Base-by-base conservation (phyloP, 345 rosid species). In the Aquilaria sinensis region DNA sequence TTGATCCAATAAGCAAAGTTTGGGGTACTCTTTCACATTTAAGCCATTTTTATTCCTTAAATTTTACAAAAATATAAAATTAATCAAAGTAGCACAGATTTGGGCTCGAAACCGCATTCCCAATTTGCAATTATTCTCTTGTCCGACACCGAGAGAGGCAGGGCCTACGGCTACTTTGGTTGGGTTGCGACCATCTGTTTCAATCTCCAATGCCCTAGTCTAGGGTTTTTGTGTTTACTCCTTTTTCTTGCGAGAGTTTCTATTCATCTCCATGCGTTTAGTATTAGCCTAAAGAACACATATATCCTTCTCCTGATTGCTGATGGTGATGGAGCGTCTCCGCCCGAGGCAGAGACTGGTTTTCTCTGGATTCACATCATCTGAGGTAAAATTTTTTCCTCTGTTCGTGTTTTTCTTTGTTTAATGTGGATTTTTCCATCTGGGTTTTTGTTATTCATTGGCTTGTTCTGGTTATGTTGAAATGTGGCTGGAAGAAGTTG, bases 281-380 rank as follows among this genome's bases (percentile, higher is more conserved):
- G 5, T 37, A 9, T 23, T 37, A 37, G 43, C 43, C 7, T 5
- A 37, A 37, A 9, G 43, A 37, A 37, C 7, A 4, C 7, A 37
- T 9, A 3, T 1, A 12, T 31, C 30, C 12, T 31, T 58, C 46
- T 49, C 10, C 2, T 16, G 12, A 48, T 7, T 8, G 0, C 1
- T 4, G 7, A 12, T 31, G 23, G 23, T 23, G 56, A 77, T 79
- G 84, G 87, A 72, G 77, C 77, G 80, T 56, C 81, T 83, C 46
- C 83, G 83, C 31, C 80, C 78, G 2, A 75, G 86, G 37, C 64
- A 55, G 47, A 73, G 81, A 55, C 67, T 51, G 51, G 37, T 58
- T 1, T 84, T 79, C 62, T 67, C 81, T 50, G 89, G 89, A 54
- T 84, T 84, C 68, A 54, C 75, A 2, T 53, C 61, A 41, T 58